Percentiles rank a stretch among this genome's conserved stretches.
phyloP scores from a whole-genome alignment of 108 stramenopile species.

The Pseudonitzschia multiseries region DNA sequence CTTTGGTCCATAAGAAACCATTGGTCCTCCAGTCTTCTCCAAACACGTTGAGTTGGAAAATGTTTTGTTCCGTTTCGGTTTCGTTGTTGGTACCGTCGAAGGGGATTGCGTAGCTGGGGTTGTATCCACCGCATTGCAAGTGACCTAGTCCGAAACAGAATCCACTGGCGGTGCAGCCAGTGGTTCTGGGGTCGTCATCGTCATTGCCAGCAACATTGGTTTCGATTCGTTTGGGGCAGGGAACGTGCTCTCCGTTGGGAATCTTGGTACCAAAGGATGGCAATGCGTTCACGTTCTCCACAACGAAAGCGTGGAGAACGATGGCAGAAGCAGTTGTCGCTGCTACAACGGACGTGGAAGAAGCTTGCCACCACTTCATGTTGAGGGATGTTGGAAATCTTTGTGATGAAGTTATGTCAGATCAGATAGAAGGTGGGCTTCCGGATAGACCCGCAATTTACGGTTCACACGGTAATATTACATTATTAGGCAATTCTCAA shows the following conservation, averaged over 20 bases:
- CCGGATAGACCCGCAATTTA: too few relatives aligned
- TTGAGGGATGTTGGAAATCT: too few relatives aligned
- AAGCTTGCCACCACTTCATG: too few relatives aligned
- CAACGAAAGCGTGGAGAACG: neutral
- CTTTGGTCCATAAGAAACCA: conserved; percentile 22
- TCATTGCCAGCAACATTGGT: too few relatives aligned
- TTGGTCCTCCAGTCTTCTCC: conserved; percentile 19
- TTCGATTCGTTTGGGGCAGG: neutral
- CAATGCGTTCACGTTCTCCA: neutral
- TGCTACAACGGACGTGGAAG: neutral
- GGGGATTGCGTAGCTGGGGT: neutral
- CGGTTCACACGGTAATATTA: too few relatives aligned
- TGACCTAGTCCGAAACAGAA: conserved; percentile 7
- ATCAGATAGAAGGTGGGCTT: too few relatives aligned
- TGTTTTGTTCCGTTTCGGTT: neutral
- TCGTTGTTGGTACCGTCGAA: too few relatives aligned
- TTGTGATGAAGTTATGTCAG: too few relatives aligned
- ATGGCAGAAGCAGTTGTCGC: neutral
- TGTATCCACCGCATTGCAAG: neutral
- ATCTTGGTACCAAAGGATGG: conserved; percentile 12
- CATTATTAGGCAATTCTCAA: too few relatives aligned
- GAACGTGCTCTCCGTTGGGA: conserved; percentile 12
- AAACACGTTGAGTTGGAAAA: conserved; percentile 17
- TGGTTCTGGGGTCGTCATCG: neutral
- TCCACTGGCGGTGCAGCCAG: neutral